Base-by-base conservation (phyloP, 192 early-diverging fungal species). In the Phlyctochytrium bullatum region DNA sequence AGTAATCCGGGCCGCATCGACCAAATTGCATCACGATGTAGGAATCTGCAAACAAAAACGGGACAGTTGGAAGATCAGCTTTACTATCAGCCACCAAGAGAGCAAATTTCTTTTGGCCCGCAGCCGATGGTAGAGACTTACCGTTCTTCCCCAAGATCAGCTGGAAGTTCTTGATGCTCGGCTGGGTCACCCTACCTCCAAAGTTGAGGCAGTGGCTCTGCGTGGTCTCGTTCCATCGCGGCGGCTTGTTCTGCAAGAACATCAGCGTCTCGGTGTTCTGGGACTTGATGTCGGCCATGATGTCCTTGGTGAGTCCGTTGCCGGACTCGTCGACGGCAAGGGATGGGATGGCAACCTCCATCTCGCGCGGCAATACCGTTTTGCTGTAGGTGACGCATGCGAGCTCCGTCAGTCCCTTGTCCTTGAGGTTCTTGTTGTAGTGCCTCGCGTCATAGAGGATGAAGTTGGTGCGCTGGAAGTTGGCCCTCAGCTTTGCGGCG, bases 211-310 rank as follows among this genome's bases (percentile, higher is more conserved):
- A 87, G 62, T 87, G 86, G 0, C 69, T 73, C 66, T 87, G 86
- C 2, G 86, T 87, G 4, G 81, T 80, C 66, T 87, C 84, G 68
- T 86, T 87, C 86, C 86, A 87, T 29, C 86, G 62, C n/a, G 86
- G 86, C 0, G 84, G 69, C 65, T 87, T 87, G 73, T 87, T 87
- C 28, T 73, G 68, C 53, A 87, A 67, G 59, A 87, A 80, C 57
- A 80, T 32, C n/a, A 87, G 71, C 62, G 77, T 82, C 14, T 79
- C 66, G 27, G 68, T 74, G 73, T 82, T 83, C 52, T 73, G 65
- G 36, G 61, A 68, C 53, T 81, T 80, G 52, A 83, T 61, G 52
- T 87, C 86, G 20, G 73, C 47, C 71, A 83, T 74, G 36, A 87
- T 86, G 60, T 86, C 86, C 27, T 68, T 79, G 14, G 80, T 73